Conservation (phyloP, 2,329 filamentous ascomycete species). For the Karstenula rhodostoma region DNA sequence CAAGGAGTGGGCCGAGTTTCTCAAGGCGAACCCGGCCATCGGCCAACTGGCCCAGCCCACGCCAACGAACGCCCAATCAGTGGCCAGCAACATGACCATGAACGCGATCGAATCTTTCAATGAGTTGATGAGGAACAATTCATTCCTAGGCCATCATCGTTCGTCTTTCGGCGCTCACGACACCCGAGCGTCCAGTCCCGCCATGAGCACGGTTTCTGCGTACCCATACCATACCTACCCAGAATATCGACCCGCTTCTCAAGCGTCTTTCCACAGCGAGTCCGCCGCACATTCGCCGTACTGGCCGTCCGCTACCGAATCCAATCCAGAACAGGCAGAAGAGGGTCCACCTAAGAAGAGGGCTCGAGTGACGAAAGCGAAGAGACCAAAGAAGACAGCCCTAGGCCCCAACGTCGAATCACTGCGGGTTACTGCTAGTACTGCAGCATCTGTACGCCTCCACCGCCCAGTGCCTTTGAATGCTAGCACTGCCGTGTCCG, state of each 20-base stretch:
- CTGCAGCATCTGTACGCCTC: constrained; percentile 83
- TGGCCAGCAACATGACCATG: constrained; percentile 30
- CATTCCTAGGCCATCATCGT: constrained; percentile 36
- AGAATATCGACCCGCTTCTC: constrained; percentile 50
- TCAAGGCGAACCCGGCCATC: constrained; percentile 71
- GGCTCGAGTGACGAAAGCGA: constrained; percentile 77
- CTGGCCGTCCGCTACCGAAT: constrained; percentile 25
- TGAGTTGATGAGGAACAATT: constrained; percentile 44
- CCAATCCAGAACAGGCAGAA: constrained; percentile 41
- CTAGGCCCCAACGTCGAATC: constrained; percentile 81
- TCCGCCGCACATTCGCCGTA: constrained; percentile 28
- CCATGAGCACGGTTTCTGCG: constrained; percentile 51
- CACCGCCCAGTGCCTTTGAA: constrained; percentile 74
- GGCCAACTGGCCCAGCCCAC: constrained; percentile 42
- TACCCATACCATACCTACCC: constrained; percentile 41
- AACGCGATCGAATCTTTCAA: constrained; percentile 48
- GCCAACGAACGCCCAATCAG: constrained; percentile 26
- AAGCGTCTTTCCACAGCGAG: constrained; percentile 48
- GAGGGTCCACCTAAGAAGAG: constrained; percentile 75
- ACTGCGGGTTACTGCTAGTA: constrained; percentile 88
- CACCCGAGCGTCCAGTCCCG: constrained; percentile 56
- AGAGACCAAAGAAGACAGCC: constrained; percentile 74
- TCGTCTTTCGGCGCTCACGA: constrained; percentile 40
- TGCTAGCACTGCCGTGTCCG: constrained; percentile 61
- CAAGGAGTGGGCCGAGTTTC: constrained; percentile 79